A percentile compares a stretch with the other conserved stretches of the same genome.
Conservation (phyloP, 805 yeast species). For the Saccharomycopsis sp. region DNA sequence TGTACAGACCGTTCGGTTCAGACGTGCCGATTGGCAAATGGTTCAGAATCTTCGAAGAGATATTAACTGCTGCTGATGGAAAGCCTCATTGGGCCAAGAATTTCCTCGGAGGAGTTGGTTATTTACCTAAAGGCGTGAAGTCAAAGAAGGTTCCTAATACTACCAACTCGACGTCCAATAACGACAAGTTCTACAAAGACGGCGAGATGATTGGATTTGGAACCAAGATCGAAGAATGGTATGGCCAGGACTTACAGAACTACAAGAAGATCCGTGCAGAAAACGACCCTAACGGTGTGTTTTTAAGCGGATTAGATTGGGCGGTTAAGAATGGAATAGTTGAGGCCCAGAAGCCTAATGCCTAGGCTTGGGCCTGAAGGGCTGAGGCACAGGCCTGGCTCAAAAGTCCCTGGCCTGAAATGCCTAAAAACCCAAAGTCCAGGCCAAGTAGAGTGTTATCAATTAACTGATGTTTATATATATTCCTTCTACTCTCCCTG, state of each 20-base stretch:
- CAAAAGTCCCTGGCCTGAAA: too few species aligned
- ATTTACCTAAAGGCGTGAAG: constrained; percentile 25
- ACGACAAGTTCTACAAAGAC: constrained; percentile 39
- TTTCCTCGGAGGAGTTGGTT: constrained; percentile 55
- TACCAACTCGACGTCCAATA: constrained; percentile 28
- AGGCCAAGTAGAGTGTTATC: too few species aligned
- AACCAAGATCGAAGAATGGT: constrained; percentile 66
- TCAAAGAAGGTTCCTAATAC: constrained; percentile 23
- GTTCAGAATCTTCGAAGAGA: constrained; percentile 77
- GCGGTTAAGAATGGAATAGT: constrained; percentile 70
- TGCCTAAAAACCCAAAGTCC: too few species aligned
- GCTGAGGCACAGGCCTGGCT: too few species aligned
- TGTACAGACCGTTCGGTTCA: constrained; percentile 87
- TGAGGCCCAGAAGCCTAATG: constrained; percentile 24
- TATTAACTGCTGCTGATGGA: constrained; percentile 74
- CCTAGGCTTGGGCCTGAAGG: too few species aligned
- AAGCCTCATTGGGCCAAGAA: constrained; percentile 99
- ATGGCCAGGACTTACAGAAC: constrained; percentile 57
- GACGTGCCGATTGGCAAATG: constrained; percentile 71
- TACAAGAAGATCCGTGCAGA: constrained; percentile 60
- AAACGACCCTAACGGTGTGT: constrained; percentile 77
- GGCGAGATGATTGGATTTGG: constrained; percentile 80
- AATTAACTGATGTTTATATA: neutral
- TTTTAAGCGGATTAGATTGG: constrained; percentile 76
- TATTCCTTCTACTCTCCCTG: neutral